A percentile compares a stretch with the other conserved stretches of the same genome.
These are phyloP conservation scores for Kuraishia hungarica DNA, from an alignment of 805 yeast species.

Conservation along the genomic window DNA sequence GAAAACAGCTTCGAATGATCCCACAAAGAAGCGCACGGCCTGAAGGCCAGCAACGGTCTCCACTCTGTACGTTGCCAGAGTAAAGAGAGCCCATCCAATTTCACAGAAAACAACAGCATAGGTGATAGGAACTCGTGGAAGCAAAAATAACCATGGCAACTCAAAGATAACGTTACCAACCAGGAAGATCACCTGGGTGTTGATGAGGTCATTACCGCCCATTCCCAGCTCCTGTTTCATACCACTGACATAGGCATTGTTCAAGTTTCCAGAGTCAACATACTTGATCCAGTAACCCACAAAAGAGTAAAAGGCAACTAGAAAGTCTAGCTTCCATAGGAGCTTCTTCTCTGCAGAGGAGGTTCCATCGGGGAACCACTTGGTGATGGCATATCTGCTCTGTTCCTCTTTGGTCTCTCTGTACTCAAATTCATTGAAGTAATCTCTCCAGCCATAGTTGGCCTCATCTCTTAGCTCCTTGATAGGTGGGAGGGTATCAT, in stretches of 20 bases:
- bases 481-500: conserved; percentile 1
- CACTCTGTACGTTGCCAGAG: conserved; percentile 46
- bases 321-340: conserved; percentile 22
- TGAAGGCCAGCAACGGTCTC: conserved; percentile 41
- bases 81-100: conserved; percentile 59
- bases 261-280: conserved; percentile 47
- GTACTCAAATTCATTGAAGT: conserved; percentile 52
- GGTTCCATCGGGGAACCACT: conserved; percentile 20
- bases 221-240: conserved; percentile 43
- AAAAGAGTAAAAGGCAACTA: conserved; percentile 19
- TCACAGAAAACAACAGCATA: conserved; percentile 47
- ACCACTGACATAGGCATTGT: conserved; percentile 55
- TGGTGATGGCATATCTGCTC: conserved; percentile 20
- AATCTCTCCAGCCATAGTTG: conserved; percentile 39
- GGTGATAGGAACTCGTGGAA: conserved; percentile 49
- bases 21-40: conserved; percentile 59
- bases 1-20: conserved; percentile 62
- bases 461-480: conserved; percentile 43
- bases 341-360: conserved; percentile 22
- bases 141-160: conserved; percentile 50
- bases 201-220: conserved; percentile 53
- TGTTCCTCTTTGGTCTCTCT: conserved; percentile 24
- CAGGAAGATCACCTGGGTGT: conserved; percentile 49
- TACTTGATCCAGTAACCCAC: conserved; percentile 29
- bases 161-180: conserved; percentile 56